Evolutionary conservation across 106 monocot genomes (phyloP).

Genomic region (Dendrobium catenatum): DNA sequence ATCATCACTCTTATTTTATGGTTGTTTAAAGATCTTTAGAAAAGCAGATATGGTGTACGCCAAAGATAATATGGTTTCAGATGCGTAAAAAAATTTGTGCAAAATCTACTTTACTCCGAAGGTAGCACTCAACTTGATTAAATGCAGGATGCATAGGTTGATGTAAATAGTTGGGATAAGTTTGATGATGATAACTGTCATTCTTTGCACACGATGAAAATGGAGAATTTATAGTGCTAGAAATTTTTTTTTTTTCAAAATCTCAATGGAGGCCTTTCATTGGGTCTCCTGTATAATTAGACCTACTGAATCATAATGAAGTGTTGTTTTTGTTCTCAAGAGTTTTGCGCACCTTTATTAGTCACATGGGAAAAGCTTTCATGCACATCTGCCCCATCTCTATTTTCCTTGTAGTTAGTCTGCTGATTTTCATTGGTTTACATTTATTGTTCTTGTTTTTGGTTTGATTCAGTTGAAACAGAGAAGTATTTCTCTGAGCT

Average conservation of each 20-base stretch:
- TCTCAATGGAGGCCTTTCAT: neutral
- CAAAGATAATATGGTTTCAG: too few species aligned
- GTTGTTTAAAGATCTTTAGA: too few species aligned
- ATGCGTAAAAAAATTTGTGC: too few species aligned
- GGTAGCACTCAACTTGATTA: neutral
- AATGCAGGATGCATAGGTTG: neutral
- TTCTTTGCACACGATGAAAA: neutral
- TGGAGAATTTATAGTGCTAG: neutral
- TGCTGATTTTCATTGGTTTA: neutral
- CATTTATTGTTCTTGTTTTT: conserved; percentile 2
- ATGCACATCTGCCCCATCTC: neutral
- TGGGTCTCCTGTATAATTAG: neutral
- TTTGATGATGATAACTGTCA: neutral
- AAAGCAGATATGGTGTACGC: too few species aligned
- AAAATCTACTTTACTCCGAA: neutral
- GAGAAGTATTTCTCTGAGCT: conserved; percentile 69
- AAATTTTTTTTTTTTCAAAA: neutral
- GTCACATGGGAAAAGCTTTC: neutral
- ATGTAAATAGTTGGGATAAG: too few species aligned
- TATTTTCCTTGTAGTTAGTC: neutral
- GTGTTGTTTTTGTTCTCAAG: neutral
- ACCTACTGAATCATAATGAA: neutral
- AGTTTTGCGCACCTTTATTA: neutral
- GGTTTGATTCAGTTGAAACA: conserved; percentile 61
- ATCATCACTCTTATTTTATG: too few species aligned